Base-by-base conservation (phyloP, 768 basidiomycete genomes). In the Solioccasus polychromus region DNA sequence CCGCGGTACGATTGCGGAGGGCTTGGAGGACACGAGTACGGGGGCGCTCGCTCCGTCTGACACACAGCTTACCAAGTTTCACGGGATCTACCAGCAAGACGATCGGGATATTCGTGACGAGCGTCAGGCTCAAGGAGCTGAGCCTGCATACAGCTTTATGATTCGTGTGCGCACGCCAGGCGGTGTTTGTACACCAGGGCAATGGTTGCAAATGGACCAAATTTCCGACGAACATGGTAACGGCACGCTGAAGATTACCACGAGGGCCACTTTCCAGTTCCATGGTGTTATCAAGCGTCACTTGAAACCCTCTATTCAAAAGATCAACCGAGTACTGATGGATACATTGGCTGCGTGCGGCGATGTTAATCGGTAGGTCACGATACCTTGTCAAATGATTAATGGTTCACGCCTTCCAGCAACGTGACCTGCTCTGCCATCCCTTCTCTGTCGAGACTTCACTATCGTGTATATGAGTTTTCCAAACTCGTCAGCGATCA, bases 71-170 rank as follows among this genome's bases (percentile, higher is more conserved):
- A 98, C 94, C 57, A 99, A 98, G 75, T 97, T 98, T 82, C 91
- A 92, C 59, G 92, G 92, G 15, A 92, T 92, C 57, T 94, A 92
- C 67, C 89, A 93, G 67, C 91, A 97, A 69, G 96, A 98, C 63
- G 96, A 99, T 64, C 86, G 96, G 37, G 96, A 99, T 67, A 95
- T 99, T 60, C 88, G 96, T 30, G 95, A 98, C 52, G 95, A 97
- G 67, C 85, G 96, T 48, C 81, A 91, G 64, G 83, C 79, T 19
- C 88, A 92, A 62, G 96, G 93, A 35, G 82, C 88, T 18, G 96
- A 99, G 68, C 92, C 92, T 25, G 96, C 96, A 1, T 99, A 85
- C 70, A 79, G 84, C 60, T 99, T 99, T 75, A 99, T 99, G 96
- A 97, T 98, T 58, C 91, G 96, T 54, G 89, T 92, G 36, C 81